Evolutionary conservation across 2,329 filamentous ascomycete genomes (phyloP).

Genomic region (Diaporthe capsici): DNA sequence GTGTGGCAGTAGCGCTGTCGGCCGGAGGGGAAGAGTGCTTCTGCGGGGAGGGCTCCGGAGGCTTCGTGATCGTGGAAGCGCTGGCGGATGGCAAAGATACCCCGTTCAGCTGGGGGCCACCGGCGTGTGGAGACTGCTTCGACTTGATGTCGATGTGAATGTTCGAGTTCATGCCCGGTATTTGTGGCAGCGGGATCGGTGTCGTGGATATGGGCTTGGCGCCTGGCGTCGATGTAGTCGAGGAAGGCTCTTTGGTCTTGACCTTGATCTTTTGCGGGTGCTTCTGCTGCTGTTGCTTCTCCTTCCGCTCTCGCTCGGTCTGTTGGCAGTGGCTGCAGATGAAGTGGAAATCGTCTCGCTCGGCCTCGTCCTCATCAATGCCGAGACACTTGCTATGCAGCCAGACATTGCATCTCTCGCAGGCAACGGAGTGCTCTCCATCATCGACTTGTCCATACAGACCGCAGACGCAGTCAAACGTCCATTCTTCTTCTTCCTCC

Average conservation of each 20-base stretch:
- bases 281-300: slow-evolving; percentile 73
- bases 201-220: slow-evolving; percentile 45
- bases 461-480: slow-evolving; percentile 95
- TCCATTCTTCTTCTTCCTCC: slow-evolving; percentile 84
- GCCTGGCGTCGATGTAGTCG: slow-evolving; percentile 45
- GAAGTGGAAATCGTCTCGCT: slow-evolving; percentile 89
- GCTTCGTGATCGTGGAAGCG: slow-evolving; percentile 25
- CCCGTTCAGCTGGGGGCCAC: slow-evolving; percentile 35
- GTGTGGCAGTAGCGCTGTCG: slow-evolving; percentile 24
- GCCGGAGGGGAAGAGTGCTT: slow-evolving; percentile 39
- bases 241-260: slow-evolving; percentile 58
- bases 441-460: slow-evolving; percentile 94
- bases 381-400: slow-evolving; percentile 95
- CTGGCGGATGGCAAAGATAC: slow-evolving; percentile 36
- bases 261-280: slow-evolving; percentile 68
- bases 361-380: slow-evolving; percentile 83
- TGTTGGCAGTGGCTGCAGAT: slow-evolving; percentile 84
- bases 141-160: slow-evolving; percentile 6
- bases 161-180: slow-evolving; percentile 37
- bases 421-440: slow-evolving; percentile 92
- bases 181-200: slow-evolving; percentile 41
- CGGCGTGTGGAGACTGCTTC: slow-evolving; percentile 29
- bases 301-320: slow-evolving; percentile 65
- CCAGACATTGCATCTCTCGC: slow-evolving; percentile 95
- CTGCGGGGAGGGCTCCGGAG: slow-evolving; percentile 40